Evolutionary conservation across 345 rosid genomes (phyloP).

Genomic region (Raphanus raphanistrum): DNA sequence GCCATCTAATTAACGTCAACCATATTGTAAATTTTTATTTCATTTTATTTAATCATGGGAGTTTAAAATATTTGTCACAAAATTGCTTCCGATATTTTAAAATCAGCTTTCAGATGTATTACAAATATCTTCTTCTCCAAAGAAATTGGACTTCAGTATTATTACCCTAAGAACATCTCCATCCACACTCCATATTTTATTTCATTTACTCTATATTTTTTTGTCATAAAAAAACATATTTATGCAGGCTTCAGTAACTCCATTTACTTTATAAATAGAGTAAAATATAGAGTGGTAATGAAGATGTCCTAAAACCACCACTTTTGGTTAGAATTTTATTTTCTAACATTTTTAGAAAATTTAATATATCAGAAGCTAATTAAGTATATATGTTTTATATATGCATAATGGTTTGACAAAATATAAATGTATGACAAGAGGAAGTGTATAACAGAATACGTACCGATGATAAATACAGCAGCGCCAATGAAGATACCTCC

Average conservation of each 20-base stretch:
- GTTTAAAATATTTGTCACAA: neutral
- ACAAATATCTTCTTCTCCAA: neutral
- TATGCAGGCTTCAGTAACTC: too few species aligned
- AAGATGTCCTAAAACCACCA: neutral
- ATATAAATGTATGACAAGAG: constrained; percentile 26
- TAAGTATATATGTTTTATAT: neutral
- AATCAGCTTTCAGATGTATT: neutral
- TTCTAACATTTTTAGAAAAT: neutral
- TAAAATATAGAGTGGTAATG: too few species aligned
- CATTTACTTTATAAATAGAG: too few species aligned
- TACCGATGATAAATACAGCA: constrained; percentile 71
- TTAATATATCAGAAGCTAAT: neutral
- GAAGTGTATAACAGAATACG: neutral
- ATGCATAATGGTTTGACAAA: neutral
- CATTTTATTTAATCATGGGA: neutral
- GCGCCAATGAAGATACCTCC: constrained; percentile 71
- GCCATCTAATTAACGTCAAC: neutral
- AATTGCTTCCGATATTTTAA: neutral
- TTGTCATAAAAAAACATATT: too few species aligned
- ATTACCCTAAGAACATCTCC: too few species aligned
- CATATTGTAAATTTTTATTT: neutral
- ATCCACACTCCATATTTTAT: too few species aligned
- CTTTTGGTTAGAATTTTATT: neutral
- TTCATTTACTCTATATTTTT: too few species aligned
- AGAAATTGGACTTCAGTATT: neutral